Conservation (phyloP, 164 flowering plant genomes). For the Macadamia integrifolia region DNA sequence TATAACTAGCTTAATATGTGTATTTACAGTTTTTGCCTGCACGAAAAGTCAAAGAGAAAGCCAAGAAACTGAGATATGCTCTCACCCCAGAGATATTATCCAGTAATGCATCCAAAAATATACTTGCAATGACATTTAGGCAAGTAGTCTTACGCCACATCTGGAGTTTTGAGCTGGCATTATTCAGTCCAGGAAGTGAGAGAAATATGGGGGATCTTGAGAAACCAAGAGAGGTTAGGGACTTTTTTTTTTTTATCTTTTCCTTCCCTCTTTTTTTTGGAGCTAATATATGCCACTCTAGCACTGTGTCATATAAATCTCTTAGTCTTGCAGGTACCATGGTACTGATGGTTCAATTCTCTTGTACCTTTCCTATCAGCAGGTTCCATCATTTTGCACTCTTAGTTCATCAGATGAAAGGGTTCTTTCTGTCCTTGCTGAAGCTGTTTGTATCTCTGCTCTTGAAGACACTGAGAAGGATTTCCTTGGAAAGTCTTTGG, state of each 20-base stretch:
- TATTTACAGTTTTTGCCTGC: slow-evolving; percentile 70
- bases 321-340: slow-evolving; percentile 46
- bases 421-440: slow-evolving; percentile 65
- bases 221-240: slow-evolving; percentile 64
- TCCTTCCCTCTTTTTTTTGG: no score
- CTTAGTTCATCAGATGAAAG: slow-evolving; percentile 62
- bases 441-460: slow-evolving; percentile 61
- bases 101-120: slow-evolving; percentile 39
- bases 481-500: slow-evolving; percentile 24
- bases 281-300: slow-evolving; percentile 6
- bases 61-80: slow-evolving; percentile 46
- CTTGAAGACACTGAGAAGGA: slow-evolving; percentile 54
- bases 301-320: slow-evolving; percentile 24
- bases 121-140: slow-evolving; percentile 91
- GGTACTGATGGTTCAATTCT: slow-evolving; percentile 62
- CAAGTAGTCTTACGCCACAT: slow-evolving; percentile 71
- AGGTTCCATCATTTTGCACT: slow-evolving; percentile 55
- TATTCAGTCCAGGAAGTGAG: slow-evolving; percentile 60
- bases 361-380: slow-evolving; percentile 60
- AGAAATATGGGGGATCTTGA: slow-evolving; percentile 78
- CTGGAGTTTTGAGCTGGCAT: slow-evolving; percentile 65
- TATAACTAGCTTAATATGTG: slow-evolving; percentile 1
- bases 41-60: slow-evolving; percentile 72
- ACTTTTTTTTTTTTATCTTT: background rate
- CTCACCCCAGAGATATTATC: slow-evolving; percentile 45